A percentile compares a stretch with the other conserved stretches of the same genome.
phyloP scores from a whole-genome alignment of 495 filamentous ascomycete species.

The Stereocaulon alpinum region DNA sequence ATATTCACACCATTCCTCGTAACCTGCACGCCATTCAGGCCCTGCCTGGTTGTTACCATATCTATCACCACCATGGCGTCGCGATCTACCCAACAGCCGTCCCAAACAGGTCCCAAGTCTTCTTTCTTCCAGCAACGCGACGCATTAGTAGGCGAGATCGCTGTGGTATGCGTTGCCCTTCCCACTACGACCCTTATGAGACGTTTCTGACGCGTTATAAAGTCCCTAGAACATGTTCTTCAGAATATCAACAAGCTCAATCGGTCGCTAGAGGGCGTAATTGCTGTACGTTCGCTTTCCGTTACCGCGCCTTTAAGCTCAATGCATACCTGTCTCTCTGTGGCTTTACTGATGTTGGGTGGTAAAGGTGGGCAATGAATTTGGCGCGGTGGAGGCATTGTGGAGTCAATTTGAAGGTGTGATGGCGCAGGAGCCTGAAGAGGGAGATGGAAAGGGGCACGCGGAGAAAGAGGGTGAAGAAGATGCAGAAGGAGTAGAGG shows the following conservation, averaged over 20 bases:
- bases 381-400: conserved; percentile 87
- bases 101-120: conserved; percentile 8
- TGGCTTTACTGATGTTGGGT: conserved; percentile 34
- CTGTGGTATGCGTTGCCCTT: conserved; percentile 42
- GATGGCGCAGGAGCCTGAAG: conserved; percentile 63
- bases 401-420: conserved; percentile 97
- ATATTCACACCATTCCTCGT: neutral
- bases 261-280: conserved; percentile 83
- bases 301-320: neutral
- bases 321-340: neutral
- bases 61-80: neutral
- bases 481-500: conserved; percentile 18
- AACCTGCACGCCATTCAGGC: neutral
- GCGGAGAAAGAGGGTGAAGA: conserved; percentile 26
- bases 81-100: neutral
- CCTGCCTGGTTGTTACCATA: too few relatives aligned
- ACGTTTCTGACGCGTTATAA: neutral
- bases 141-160: conserved; percentile 67
- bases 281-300: conserved; percentile 48
- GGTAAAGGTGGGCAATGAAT: conserved; percentile 68
- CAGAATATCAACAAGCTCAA: conserved; percentile 95
- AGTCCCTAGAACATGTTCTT: conserved; percentile 90
- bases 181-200: neutral
- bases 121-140: conserved; percentile 75
- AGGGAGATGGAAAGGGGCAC: conserved; percentile 27